Evolutionary conservation across 108 stramenopile genomes (phyloP), one percentile per base, ranked within the genome.

Genomic region (Pseudonitzschia multiseries): DNA sequence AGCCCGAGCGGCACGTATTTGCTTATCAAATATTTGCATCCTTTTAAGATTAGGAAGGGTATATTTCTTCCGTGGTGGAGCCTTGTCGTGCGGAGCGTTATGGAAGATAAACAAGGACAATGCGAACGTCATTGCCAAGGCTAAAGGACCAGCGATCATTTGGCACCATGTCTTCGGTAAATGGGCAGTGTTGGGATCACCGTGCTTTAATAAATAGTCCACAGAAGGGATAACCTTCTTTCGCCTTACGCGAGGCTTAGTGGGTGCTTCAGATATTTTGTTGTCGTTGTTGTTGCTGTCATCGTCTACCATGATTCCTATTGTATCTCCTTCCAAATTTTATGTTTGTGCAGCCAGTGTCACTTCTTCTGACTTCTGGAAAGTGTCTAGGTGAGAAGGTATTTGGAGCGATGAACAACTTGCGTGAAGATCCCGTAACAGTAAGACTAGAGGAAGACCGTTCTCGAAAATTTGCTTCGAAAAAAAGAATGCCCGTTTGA

Each of bases 151-250:
- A 0, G 59, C 67, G 31, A 51, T 15, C 12, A 22, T 61, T 36
- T 76, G 67, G 20, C 22, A 48, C 41, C 22, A 62, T 1, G 68
- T 76, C 68, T 48, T 61, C 36, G 67, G 67, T 27, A 67, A 42
- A 27, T 69, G 65, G 22, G 57, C 68, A 9, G 75, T 69, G 29
- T 76, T 68, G 8, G 75, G 75, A 66, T 76, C 75, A 36, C 75
- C 75, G 57, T 68, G 64, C 13, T 41, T 29, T 10, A 76, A 56
- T 22, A 76, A 46, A 32, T 69, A 44, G 10, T 27, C 48, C 0
- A 76, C 68, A 1, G 57, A 46, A 13, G 75, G 75, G 41, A 76
- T 5, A 46, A 32, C 24, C 60, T 74, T 73, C 63, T 36, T 17
- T 21, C 44, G 44, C 26, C 20, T 41, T 33, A 33, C 33, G 33